A percentile compares a stretch with the other conserved stretches of the same genome.
Conservation (phyloP, 768 basidiomycete species). For the Mycena latifolia region DNA sequence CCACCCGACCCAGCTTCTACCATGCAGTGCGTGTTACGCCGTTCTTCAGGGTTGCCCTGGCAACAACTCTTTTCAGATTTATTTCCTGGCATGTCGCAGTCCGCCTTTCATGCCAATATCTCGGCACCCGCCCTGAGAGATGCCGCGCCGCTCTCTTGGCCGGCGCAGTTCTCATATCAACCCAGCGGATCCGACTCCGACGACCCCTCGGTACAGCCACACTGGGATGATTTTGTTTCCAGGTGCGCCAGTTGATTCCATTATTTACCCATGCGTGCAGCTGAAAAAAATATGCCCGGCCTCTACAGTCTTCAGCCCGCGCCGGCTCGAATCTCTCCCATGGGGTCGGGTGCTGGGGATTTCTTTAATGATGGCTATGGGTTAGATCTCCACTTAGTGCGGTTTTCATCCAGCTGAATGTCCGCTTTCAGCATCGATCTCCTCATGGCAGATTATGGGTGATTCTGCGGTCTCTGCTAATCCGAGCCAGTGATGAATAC, state of each 20-base stretch:
- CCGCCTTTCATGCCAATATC: slow-evolving; percentile 10
- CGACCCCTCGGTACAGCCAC: slow-evolving; percentile 15
- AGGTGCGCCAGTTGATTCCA: slow-evolving; percentile 4
- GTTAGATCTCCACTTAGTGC: slow-evolving; percentile 6
- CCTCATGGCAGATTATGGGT: slow-evolving; percentile 8
- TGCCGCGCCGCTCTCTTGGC: slow-evolving; percentile 7
- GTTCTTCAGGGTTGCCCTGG: not conserved
- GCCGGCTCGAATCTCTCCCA: slow-evolving; percentile 3
- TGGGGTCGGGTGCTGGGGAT: slow-evolving; percentile 3
- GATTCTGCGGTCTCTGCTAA: not conserved
- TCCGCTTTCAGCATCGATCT: slow-evolving; percentile 6
- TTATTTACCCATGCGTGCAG: slow-evolving; percentile 5
- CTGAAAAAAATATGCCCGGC: not conserved
- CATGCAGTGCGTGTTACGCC: not conserved
- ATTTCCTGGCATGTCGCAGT: slow-evolving; percentile 8
- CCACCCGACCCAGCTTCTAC: slow-evolving; percentile 1
- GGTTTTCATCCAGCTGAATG: not conserved
- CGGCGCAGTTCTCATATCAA: slow-evolving; percentile 10
- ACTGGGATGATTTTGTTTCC: slow-evolving; percentile 21
- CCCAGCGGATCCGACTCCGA: not conserved
- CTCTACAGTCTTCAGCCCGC: slow-evolving; percentile 9
- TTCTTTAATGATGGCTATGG: slow-evolving; percentile 8
- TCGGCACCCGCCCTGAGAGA: slow-evolving; percentile 1
- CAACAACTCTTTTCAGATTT: slow-evolving; percentile 13
- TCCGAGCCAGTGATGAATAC: slow-evolving; percentile 10